Base-by-base conservation (phyloP, 108 stramenopile species). In the Fistulifera solaris region DNA sequence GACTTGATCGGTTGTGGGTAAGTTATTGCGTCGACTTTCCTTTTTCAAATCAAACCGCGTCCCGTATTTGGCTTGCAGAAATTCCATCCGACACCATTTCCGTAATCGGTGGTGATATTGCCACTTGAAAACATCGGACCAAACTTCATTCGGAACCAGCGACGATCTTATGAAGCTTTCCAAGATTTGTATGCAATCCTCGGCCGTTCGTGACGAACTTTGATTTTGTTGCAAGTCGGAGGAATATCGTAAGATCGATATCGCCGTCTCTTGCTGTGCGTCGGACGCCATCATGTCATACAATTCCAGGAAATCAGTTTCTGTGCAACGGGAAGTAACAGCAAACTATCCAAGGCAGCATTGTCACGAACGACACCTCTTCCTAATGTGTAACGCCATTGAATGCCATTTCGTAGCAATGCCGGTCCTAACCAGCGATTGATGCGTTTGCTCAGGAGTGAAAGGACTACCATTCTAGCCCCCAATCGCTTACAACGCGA, bases 31-130 rank as follows among this genome's bases (percentile, higher is more conserved):
- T 59, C 47, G 23, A 44, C 47, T 13, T 4, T 18, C 38, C 13
- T 52, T 40, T 35, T 35, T 35, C 31, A 35, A 35, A 17, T 40
- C 55, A 25, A 58, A 24, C 8, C 23, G 35, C 39, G 35, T 62
- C 25, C 35, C 27, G 63, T 87, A 80, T 49, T 72, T 74, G 18
- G 80, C 78, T 45, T 76, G 56, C 19, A 91, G 68, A 48, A 72
- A 80, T 68, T 91, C 89, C 31, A 51, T 58, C 45, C 89, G 68
- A 5, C 65, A 53, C 83, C 84, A 91, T 47, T 76, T 79, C 52
- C 85, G 44, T n/a, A 91, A 71, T 44, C 69, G 66, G 1, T 41
- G 23, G 40, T 72, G 55, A 52, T 74, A 80, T 12, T 56, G 58
- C 75, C 67, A 80, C 53, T 67, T 56, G 1, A 22, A 17, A 23